Percentiles rank a stretch among this genome's conserved stretches.
These are phyloP conservation scores for Phytophthora multivora DNA, from an alignment of 352 stramenopile species.

Conservation along the genomic window DNA sequence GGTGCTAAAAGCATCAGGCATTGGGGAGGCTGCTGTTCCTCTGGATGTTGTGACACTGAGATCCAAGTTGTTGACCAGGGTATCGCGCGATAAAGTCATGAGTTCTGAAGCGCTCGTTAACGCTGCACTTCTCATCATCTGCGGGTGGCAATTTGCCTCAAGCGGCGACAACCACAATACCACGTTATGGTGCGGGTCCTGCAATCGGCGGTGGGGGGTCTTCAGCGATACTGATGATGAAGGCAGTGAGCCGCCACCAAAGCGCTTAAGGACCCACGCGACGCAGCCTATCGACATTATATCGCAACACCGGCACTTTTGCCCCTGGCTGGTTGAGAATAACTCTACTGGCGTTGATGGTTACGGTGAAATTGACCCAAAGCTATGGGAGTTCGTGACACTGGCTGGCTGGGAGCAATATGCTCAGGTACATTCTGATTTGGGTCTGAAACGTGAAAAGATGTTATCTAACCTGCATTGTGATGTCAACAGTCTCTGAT, in stretches of 20 bases:
- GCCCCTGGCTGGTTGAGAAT: constrained; percentile 48
- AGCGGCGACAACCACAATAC: constrained; percentile 8
- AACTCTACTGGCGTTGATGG: constrained; percentile 23
- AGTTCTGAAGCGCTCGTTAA: constrained; percentile 26
- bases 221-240: constrained; percentile 2
- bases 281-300: constrained; percentile 15
- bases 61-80: constrained; percentile 17
- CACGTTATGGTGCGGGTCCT: constrained; percentile 42
- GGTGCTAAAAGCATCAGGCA: constrained; percentile 19
- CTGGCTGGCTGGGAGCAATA: constrained; percentile 45
- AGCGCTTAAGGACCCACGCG: constrained; percentile 36
- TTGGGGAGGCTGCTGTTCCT: neutral
- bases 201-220: constrained; percentile 48
- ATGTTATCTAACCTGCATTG: neutral
- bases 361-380: constrained; percentile 26
- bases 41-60: constrained; percentile 13
- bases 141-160: constrained; percentile 43
- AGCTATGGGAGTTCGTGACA: constrained; percentile 33
- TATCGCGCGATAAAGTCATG: constrained; percentile 8
- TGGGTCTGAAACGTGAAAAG: neutral
- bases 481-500: constrained; percentile 14
- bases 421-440: constrained; percentile 41
- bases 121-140: constrained; percentile 38
- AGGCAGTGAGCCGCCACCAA: constrained; percentile 26
- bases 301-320: constrained; percentile 63